Percentiles rank a stretch among this genome's conserved stretches.
Evolutionary conservation across 1,284 basidiomycete species (phyloP).

Genomic region (Microbotryum lychnidis-dioicae): DNA sequence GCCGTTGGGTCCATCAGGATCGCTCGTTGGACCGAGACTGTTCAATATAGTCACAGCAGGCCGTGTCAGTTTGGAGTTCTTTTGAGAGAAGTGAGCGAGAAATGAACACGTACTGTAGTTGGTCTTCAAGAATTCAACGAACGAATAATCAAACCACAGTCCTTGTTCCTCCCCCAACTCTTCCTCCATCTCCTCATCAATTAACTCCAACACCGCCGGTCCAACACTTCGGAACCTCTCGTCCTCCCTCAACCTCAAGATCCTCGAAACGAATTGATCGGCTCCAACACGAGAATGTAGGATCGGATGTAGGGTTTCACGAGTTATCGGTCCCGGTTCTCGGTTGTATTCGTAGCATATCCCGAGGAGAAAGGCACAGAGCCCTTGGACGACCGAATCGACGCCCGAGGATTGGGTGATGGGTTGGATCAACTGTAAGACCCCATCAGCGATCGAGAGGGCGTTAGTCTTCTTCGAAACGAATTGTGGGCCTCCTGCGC

Average conservation of each 20-base stretch:
- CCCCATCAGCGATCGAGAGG: not conserved
- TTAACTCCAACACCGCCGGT: constrained; percentile 57
- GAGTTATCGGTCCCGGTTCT: constrained; percentile 81
- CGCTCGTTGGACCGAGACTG: constrained; percentile 48
- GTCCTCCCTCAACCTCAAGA: constrained; percentile 79
- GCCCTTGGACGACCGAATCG: constrained; percentile 78
- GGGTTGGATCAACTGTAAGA: constrained; percentile 72
- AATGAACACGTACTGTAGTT: constrained; percentile 64
- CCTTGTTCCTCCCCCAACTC: constrained; percentile 61
- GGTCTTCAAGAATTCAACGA: constrained; percentile 98
- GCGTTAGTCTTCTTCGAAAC: not conserved
- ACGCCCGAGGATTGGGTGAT: constrained; percentile 81
- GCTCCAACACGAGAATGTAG: constrained; percentile 68
- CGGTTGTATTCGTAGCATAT: constrained; percentile 91
- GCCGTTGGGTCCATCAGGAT: constrained; percentile 47
- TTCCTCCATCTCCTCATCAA: constrained; percentile 38
- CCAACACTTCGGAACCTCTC: constrained; percentile 80
- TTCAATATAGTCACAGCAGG: too few species aligned
- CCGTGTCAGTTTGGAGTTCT: too few species aligned
- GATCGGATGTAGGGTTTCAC: constrained; percentile 76
- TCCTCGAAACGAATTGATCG: constrained; percentile 79
- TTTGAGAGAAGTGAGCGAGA: not conserved
- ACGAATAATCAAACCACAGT: constrained; percentile 96
- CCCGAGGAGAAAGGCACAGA: constrained; percentile 86
- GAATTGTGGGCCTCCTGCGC: not conserved